Percentiles rank a stretch among this genome's conserved stretches.
Conservation (phyloP, 495 filamentous ascomycete species). For the Podospora anserina region DNA sequence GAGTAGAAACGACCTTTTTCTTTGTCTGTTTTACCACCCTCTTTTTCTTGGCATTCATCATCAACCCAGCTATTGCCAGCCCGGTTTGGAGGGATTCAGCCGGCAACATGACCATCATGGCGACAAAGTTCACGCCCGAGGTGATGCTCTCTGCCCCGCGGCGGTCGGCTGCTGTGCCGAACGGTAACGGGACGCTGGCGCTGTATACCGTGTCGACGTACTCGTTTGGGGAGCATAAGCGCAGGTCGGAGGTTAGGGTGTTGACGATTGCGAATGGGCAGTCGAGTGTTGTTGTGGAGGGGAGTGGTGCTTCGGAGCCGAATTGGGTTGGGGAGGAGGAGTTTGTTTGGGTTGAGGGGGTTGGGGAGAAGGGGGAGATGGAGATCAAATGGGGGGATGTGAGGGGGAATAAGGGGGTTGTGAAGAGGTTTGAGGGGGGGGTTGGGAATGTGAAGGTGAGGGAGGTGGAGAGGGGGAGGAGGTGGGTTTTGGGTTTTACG, state of each 20-base stretch:
- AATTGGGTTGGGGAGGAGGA: constrained; percentile 71
- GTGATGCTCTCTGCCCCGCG: constrained; percentile 83
- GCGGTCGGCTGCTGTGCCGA: constrained; percentile 72
- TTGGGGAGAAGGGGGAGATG: constrained; percentile 53
- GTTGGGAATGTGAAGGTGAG: constrained; percentile 74
- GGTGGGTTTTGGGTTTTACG: constrained; percentile 61
- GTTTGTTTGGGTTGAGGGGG: constrained; percentile 61
- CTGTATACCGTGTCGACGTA: constrained; percentile 75
- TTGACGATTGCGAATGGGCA: constrained; percentile 68
- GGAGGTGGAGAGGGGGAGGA: constrained; percentile 49
- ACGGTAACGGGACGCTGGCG: constrained; percentile 63
- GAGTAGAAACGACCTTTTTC: not conserved
- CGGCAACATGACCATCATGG: constrained; percentile 58
- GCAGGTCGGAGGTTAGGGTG: constrained; percentile 69
- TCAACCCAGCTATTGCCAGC: not conserved
- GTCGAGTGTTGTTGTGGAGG: constrained; percentile 62
- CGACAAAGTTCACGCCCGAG: constrained; percentile 72
- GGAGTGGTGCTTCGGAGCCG: constrained; percentile 62
- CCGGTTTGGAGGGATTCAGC: not conserved
- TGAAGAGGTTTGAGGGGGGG: constrained; percentile 60
- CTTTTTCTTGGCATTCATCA: not conserved
- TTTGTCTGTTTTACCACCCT: not conserved
- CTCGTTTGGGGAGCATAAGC: constrained; percentile 76
- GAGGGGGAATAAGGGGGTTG: constrained; percentile 54
- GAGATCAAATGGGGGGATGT: constrained; percentile 62